A percentile compares a stretch with the other conserved stretches of the same genome.
phyloP scores from a whole-genome alignment of 1,284 basidiomycete genomes.

The Chondrostereum purpureum region DNA sequence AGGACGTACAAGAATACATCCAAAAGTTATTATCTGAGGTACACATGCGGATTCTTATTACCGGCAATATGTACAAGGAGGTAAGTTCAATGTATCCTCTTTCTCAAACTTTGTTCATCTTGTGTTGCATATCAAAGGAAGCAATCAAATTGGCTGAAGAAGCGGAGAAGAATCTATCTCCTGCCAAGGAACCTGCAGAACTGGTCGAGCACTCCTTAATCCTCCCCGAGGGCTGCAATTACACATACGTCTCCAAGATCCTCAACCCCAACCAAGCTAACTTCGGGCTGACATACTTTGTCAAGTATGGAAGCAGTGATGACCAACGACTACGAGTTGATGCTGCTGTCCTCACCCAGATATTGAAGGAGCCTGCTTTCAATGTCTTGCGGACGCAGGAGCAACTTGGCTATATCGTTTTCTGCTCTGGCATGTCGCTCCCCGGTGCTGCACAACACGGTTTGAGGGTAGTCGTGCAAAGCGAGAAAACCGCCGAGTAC shows the following conservation, averaged over 20 bases:
- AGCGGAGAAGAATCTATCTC: slow-evolving; percentile 60
- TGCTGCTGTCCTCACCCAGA: slow-evolving; percentile 63
- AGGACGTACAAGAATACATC: slow-evolving; percentile 70
- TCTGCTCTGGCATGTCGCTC: slow-evolving; percentile 47
- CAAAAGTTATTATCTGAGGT: slow-evolving; percentile 60
- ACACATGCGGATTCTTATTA: slow-evolving; percentile 72
- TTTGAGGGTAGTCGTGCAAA: slow-evolving; percentile 87
- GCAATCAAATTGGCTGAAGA: slow-evolving; percentile 70
- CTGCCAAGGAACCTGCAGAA: slow-evolving; percentile 34
- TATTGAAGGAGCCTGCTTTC: slow-evolving; percentile 88
- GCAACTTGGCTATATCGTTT: slow-evolving; percentile 92
- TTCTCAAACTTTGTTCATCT: slow-evolving; percentile 2
- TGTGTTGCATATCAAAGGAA: slow-evolving; percentile 43
- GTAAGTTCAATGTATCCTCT: slow-evolving; percentile 39
- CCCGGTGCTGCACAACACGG: slow-evolving; percentile 67
- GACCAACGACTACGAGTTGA: slow-evolving; percentile 55
- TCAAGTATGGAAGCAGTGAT: slow-evolving; percentile 61
- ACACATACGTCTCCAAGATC: slow-evolving; percentile 65
- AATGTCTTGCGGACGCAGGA: slow-evolving; percentile 93
- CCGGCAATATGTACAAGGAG: slow-evolving; percentile 83
- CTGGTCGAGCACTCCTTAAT: slow-evolving; percentile 60
- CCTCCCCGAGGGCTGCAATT: slow-evolving; percentile 65
- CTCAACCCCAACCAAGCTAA: slow-evolving; percentile 87
- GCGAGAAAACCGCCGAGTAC: slow-evolving; percentile 79
- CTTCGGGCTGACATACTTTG: slow-evolving; percentile 75